Base-by-base conservation (phyloP, 2,329 filamentous ascomycete species). In the Fusarium annulatum region DNA sequence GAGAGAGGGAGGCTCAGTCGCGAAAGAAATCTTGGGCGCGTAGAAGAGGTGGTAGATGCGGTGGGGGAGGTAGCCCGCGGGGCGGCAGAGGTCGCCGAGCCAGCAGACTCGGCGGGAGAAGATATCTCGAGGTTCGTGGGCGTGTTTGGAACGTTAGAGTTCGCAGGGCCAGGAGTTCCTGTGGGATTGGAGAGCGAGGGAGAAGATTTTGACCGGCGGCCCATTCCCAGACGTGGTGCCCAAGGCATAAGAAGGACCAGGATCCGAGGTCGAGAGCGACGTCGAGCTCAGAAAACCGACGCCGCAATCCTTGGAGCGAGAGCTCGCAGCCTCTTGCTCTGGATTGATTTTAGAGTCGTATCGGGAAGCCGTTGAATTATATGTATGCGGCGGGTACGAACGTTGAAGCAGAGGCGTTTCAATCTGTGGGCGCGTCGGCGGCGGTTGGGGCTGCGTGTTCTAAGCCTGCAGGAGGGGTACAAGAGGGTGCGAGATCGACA, bases 1-100 rank as follows among this genome's bases (percentile, higher is more conserved):
- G 84, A 81, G 65, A 88, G 83, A 51, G 87, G 86, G 52, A 88
- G 82, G 63, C 84, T 83, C 71, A 90, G 81, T 61, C 88, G 87
- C 72, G 88, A 88, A 75, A 90, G 83, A 72, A 90, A 83, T 64
- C 79, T 76, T 33, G 81, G 75, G 48, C 80, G 78, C 69, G 79
- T 77, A 51, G 78, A 73, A 26, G 77, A 69, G 41, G 70, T 53
- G 21, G 76, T 63, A 39, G 78, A 71, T 56, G 76, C 68, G 23
- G 79, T 72, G 41, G 79, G 71, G 38, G 74, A 72, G 43, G 72
- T 64, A 53, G 72, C 61, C 55, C 72, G 67, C 41, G 71, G 72
- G 63, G 69, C 61, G 51, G 74, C 71, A 49, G 76, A 63, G 23
- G 73, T 78, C 66, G 83, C 81, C 75, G 80, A 78, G 76, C 83